These are phyloP conservation scores for Nakaseomyces bracarensis DNA, from an alignment of 1,139 yeast genomes.

Conservation along the genomic window DNA sequence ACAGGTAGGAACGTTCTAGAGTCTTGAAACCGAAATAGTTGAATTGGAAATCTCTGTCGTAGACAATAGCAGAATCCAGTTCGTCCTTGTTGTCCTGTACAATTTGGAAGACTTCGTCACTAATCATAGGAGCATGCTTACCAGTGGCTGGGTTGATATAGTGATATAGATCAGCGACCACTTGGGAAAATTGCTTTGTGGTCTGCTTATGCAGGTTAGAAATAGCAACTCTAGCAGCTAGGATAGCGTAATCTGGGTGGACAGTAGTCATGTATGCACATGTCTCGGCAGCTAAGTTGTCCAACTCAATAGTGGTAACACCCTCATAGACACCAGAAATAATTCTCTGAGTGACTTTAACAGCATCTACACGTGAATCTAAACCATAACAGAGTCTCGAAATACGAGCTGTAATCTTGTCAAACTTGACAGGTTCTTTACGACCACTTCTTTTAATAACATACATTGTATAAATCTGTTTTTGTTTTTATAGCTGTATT, in stretches of 20 bases:
- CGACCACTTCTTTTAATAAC: slow-evolving; percentile 60
- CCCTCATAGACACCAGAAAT: slow-evolving; percentile 92
- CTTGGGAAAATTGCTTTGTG: slow-evolving; percentile 72
- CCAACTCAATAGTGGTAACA: slow-evolving; percentile 90
- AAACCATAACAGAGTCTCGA: slow-evolving; percentile 72
- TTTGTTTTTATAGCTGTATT: background rate
- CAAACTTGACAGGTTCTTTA: slow-evolving; percentile 79
- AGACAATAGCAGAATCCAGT: slow-evolving; percentile 65
- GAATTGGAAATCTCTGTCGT: slow-evolving; percentile 70
- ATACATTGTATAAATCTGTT: slow-evolving; percentile 13
- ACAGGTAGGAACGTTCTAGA: slow-evolving; percentile 70
- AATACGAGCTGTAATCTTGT: slow-evolving; percentile 61
- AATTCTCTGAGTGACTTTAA: slow-evolving; percentile 80
- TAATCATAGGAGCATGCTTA: slow-evolving; percentile 54
- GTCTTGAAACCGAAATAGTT: slow-evolving; percentile 85
- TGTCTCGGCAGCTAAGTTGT: slow-evolving; percentile 93
- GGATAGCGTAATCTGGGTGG: slow-evolving; percentile 90
- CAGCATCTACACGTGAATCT: slow-evolving; percentile 76
- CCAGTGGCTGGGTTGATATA: slow-evolving; percentile 63
- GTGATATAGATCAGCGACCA: slow-evolving; percentile 52
- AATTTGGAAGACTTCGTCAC: slow-evolving; percentile 53
- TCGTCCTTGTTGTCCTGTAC: slow-evolving; percentile 56
- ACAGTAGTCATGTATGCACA: slow-evolving; percentile 95
- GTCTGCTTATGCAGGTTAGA: slow-evolving; percentile 89
- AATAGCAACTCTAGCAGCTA: slow-evolving; percentile 93